A percentile compares a stretch with the other conserved stretches of the same genome.
Evolutionary conservation across 139 green algal genomes (phyloP).

Genomic region (Coccomyxa sp.): DNA sequence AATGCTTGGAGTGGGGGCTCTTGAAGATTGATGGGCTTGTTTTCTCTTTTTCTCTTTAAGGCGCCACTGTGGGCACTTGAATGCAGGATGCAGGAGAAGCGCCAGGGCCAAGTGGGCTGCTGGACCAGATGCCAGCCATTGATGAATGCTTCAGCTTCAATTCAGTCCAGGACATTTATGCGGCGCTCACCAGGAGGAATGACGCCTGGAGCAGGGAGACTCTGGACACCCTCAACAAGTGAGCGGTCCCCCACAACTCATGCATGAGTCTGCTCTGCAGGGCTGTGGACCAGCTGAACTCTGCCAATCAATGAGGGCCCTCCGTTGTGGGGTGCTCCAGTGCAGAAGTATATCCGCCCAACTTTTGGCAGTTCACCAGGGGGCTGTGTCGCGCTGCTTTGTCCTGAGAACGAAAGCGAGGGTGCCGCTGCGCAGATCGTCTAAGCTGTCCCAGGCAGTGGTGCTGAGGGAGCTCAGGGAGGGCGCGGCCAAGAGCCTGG

Average conservation of each 20-base stretch:
- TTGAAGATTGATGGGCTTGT: neutral
- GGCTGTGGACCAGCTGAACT: neutral
- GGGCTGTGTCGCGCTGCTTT: neutral
- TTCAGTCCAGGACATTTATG: slow-evolving; percentile 10
- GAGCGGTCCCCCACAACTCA: neutral
- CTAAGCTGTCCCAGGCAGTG: slow-evolving; percentile 34
- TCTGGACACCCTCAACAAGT: slow-evolving; percentile 16
- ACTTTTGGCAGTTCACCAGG: neutral
- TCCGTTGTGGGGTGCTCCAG: neutral
- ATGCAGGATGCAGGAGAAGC: neutral
- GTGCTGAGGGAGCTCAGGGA: slow-evolving; percentile 31
- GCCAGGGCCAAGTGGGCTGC: slow-evolving; percentile 1
- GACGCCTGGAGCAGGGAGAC: slow-evolving; percentile 12
- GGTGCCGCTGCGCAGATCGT: slow-evolving; percentile 12
- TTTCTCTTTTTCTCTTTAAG: neutral
- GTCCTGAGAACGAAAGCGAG: neutral
- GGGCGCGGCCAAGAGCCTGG: slow-evolving; percentile 27
- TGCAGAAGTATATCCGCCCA: neutral
- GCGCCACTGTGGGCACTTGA: too few species aligned
- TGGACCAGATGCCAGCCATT: slow-evolving; percentile 14
- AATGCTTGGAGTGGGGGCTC: neutral
- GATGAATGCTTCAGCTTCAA: slow-evolving; percentile 14
- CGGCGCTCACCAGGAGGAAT: neutral
- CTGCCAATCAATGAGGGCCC: neutral
- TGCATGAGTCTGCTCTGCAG: neutral